Percentiles rank a stretch among this genome's conserved stretches.
Evolutionary conservation across 306 rosid genomes (phyloP).

Genomic region (Styphnolobium japonicum): DNA sequence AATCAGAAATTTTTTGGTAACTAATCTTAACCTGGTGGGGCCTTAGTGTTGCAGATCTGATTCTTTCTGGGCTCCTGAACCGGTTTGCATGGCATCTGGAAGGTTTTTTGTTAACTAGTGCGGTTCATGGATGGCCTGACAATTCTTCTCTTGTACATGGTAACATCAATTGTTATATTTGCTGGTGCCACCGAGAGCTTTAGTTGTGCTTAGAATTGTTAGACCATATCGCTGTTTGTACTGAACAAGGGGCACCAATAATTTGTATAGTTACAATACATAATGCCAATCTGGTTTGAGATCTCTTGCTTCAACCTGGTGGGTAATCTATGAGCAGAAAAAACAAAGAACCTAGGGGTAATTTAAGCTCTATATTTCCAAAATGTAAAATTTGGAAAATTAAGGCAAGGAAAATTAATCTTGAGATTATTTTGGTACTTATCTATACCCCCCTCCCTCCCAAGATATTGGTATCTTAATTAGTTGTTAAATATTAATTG

Average conservation of each 20-base stretch:
- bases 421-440: too few relatives aligned
- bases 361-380: background rate
- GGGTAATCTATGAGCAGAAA: background rate
- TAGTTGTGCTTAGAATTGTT: constrained; percentile 23
- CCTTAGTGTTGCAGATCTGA: constrained; percentile 25
- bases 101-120: constrained; percentile 21
- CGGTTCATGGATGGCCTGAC: constrained; percentile 41
- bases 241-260: constrained; percentile 39
- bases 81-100: constrained; percentile 9
- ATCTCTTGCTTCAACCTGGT: background rate
- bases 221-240: constrained; percentile 26
- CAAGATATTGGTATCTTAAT: too few relatives aligned
- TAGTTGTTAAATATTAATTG: too few relatives aligned
- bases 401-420: background rate
- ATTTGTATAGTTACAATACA: constrained; percentile 61
- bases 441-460: too few relatives aligned
- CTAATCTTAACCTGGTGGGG: constrained; percentile 27
- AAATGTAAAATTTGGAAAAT: background rate
- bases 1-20: constrained; percentile 29
- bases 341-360: background rate
- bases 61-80: constrained; percentile 37
- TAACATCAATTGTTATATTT: constrained; percentile 43
- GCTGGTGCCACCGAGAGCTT: constrained; percentile 39
- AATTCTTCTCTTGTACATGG: constrained; percentile 56
- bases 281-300: constrained; percentile 32